Percentiles rank a stretch among this genome's conserved stretches.
phyloP scores from a whole-genome alignment of 139 green algal genomes.

The Chlorokybus atmophyticus region DNA sequence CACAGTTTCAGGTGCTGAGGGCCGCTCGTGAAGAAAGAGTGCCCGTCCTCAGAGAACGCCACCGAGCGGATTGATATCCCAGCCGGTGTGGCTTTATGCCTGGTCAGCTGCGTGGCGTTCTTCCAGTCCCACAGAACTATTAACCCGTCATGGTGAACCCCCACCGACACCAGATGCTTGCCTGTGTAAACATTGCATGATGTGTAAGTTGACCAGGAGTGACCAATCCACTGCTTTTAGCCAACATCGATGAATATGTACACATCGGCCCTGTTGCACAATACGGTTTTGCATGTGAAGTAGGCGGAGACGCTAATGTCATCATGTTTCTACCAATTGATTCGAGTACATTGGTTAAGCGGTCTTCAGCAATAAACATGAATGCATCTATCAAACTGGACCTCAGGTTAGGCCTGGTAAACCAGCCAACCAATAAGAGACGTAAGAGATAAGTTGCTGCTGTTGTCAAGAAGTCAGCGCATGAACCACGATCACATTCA shows the following conservation, averaged over 20 bases:
- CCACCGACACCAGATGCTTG: conserved; percentile 4
- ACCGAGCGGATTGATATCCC: background rate
- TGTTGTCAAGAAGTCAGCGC: no score
- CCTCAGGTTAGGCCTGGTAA: no score
- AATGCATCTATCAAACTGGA: no score
- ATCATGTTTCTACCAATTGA: background rate
- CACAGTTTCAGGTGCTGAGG: background rate
- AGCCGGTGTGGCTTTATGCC: background rate
- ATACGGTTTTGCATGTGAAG: background rate
- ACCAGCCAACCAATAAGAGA: no score
- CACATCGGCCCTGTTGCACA: background rate
- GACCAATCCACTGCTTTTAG: no score
- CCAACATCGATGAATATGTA: background rate
- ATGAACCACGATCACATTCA: no score
- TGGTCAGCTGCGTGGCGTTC: background rate
- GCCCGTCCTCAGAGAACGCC: background rate
- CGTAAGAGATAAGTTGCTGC: no score
- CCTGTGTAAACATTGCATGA: background rate
- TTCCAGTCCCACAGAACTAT: background rate
- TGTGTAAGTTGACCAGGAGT: background rate
- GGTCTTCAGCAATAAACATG: background rate
- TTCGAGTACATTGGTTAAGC: background rate
- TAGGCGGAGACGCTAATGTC: background rate
- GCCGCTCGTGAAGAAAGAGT: background rate
- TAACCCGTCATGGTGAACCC: background rate